Percentiles rank a stretch among this genome's conserved stretches.
These are phyloP conservation scores for Grigorovia transvaalensis DNA, from an alignment of 805 yeast genomes.

Conservation along the genomic window DNA sequence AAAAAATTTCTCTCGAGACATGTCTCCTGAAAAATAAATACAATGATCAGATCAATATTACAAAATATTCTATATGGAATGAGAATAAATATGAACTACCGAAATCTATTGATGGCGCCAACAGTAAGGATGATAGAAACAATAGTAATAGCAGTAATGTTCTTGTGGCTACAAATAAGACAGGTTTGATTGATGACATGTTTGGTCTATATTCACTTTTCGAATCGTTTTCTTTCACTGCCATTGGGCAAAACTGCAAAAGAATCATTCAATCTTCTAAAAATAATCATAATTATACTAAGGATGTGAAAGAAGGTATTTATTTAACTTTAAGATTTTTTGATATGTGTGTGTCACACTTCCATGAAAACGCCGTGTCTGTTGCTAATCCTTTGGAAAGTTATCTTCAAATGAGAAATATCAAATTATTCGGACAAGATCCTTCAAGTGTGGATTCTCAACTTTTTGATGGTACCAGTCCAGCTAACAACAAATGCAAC, in stretches of 20 bases:
- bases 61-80: constrained; percentile 12
- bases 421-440: constrained; percentile 15
- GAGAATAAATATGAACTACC: not conserved
- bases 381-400: constrained; percentile 20
- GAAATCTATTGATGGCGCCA: not conserved
- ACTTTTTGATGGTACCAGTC: not conserved
- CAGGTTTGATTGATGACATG: constrained; percentile 22
- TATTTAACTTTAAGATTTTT: constrained; percentile 23
- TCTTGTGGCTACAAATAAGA: constrained; percentile 1
- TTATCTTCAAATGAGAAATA: constrained; percentile 11
- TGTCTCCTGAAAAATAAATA: constrained; percentile 21
- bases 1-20: constrained; percentile 19
- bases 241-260: constrained; percentile 21
- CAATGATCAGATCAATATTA: constrained; percentile 15
- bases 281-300: constrained; percentile 22
- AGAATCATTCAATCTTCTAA: constrained; percentile 4
- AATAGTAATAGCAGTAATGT: not conserved
- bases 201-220: constrained; percentile 25
- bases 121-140: not conserved
- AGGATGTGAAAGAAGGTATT: constrained; percentile 32
- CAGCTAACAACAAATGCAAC: no score
- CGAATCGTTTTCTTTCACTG: constrained; percentile 21
- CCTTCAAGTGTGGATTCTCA: constrained; percentile 12
- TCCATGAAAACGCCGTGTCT: constrained; percentile 14
- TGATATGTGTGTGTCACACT: constrained; percentile 19